Evolutionary conservation across 371 early-diverging fungal species (phyloP).

Genomic region (Zychaea mexicana): DNA sequence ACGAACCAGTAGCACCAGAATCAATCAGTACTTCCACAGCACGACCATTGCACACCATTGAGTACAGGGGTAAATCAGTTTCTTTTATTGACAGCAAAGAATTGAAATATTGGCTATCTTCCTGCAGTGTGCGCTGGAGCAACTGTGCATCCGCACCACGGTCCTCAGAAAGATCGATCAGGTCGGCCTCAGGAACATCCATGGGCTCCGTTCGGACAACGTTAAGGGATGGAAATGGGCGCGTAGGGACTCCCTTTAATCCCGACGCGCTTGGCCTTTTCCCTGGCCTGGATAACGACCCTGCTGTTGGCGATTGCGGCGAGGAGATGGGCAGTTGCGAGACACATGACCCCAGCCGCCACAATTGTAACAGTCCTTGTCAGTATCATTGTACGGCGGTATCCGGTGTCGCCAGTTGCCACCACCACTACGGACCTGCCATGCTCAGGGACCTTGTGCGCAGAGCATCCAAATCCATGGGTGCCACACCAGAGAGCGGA

Average conservation of each 20-base stretch:
- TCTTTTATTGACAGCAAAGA: neutral
- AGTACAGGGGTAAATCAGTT: conserved; percentile 6
- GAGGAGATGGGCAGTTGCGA: neutral
- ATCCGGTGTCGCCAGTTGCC: too few relatives aligned
- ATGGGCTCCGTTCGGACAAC: neutral
- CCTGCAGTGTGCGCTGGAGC: neutral
- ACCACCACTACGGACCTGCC: too few relatives aligned
- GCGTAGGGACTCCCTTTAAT: too few relatives aligned
- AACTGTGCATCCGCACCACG: neutral
- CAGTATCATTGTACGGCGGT: too few relatives aligned
- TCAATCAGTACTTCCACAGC: neutral
- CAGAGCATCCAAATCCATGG: conserved; percentile 2
- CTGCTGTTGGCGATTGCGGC: neutral
- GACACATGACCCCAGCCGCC: neutral
- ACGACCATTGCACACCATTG: neutral
- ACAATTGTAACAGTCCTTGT: too few relatives aligned
- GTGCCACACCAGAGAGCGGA: neutral
- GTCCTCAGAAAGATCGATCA: neutral
- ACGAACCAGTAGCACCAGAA: too few relatives aligned
- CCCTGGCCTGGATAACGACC: too few relatives aligned
- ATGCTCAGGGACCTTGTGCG: too few relatives aligned
- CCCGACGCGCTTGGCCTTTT: too few relatives aligned
- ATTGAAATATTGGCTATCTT: neutral
- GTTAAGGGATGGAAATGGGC: neutral
- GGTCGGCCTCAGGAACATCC: neutral